Percentiles rank a stretch among this genome's conserved stretches.
These are phyloP conservation scores for Neurospora sp. DNA, from an alignment of 495 filamentous ascomycete species.

Conservation along the genomic window DNA sequence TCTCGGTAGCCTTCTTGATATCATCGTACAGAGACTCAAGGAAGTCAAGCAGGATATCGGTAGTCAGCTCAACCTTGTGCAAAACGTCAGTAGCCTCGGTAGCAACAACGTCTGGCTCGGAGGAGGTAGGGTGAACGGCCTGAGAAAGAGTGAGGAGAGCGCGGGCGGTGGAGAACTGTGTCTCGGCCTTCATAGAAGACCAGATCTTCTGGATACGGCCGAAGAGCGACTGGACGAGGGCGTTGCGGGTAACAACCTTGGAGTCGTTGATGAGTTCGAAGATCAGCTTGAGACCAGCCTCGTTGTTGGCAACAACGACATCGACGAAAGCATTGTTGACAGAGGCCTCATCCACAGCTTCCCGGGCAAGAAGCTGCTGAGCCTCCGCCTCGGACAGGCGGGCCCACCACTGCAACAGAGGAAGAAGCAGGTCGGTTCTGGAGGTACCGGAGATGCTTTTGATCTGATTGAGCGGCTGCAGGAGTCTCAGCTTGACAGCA, in stretches of 20 bases:
- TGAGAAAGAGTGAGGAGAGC: conserved; percentile 43
- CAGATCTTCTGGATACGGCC: conserved; percentile 58
- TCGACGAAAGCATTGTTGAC: conserved; percentile 51
- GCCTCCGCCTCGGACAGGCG: conserved; percentile 32
- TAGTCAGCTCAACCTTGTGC: conserved; percentile 55
- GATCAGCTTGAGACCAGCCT: conserved; percentile 54
- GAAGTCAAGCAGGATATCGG: conserved; percentile 57
- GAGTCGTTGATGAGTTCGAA: conserved; percentile 41
- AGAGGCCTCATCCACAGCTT: conserved; percentile 49
- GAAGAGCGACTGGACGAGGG: conserved; percentile 52
- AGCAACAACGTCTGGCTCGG: conserved; percentile 24
- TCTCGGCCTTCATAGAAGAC: conserved; percentile 55
- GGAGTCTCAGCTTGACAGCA: conserved; percentile 54
- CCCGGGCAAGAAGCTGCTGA: conserved; percentile 27
- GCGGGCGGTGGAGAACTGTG: conserved; percentile 47
- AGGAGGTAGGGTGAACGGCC: conserved; percentile 8
- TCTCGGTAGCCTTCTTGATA: conserved; percentile 48
- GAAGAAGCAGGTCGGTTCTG: conserved; percentile 59
- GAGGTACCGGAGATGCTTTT: conserved; percentile 57
- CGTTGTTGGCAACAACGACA: conserved; percentile 56
- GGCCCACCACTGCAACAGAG: conserved; percentile 58
- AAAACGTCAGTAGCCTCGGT: conserved; percentile 57
- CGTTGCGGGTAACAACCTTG: conserved; percentile 30
- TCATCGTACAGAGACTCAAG: conserved; percentile 58
- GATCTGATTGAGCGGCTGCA: conserved; percentile 59